Evolutionary conservation across 768 basidiomycete genomes (phyloP).

Genomic region (Clitopilus hobsonii): DNA sequence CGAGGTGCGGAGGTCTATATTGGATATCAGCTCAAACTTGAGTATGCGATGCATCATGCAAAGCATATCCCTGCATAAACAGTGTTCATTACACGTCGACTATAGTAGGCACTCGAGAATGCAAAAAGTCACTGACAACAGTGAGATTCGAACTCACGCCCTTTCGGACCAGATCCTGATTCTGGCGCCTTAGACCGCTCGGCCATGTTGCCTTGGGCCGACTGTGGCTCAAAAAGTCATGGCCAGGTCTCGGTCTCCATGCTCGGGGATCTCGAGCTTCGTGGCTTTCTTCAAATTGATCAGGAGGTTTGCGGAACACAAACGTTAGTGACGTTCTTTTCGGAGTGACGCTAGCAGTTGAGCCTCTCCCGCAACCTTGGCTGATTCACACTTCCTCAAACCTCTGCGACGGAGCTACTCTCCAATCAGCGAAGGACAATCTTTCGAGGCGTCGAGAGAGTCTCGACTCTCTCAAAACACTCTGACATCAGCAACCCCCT

Average conservation of each 20-base stretch:
- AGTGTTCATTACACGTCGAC: too few relatives aligned
- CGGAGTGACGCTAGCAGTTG: background rate
- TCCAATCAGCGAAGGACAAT: background rate
- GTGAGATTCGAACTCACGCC: constrained; percentile 34
- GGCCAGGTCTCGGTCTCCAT: too few relatives aligned
- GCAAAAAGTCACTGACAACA: constrained; percentile 18
- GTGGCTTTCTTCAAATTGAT: too few relatives aligned
- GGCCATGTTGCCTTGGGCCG: constrained; percentile 34
- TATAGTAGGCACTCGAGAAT: too few relatives aligned
- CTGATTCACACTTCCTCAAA: too few relatives aligned
- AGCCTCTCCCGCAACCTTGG: background rate
- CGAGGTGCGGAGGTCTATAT: too few relatives aligned
- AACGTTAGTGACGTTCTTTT: too few relatives aligned
- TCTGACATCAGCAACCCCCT: background rate
- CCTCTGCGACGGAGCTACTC: background rate
- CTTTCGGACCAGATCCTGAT: constrained; percentile 37
- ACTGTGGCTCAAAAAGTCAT: background rate
- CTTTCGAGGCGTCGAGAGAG: background rate
- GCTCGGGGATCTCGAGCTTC: too few relatives aligned
- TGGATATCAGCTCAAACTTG: too few relatives aligned
- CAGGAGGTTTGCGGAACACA: background rate
- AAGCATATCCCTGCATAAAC: too few relatives aligned
- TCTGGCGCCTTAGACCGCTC: constrained; percentile 61
- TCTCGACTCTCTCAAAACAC: background rate
- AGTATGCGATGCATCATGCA: too few relatives aligned